A percentile compares a stretch with the other conserved stretches of the same genome.
Evolutionary conservation across 768 basidiomycete species (phyloP).

Genomic region (Sporobolomyces pararoseus): DNA sequence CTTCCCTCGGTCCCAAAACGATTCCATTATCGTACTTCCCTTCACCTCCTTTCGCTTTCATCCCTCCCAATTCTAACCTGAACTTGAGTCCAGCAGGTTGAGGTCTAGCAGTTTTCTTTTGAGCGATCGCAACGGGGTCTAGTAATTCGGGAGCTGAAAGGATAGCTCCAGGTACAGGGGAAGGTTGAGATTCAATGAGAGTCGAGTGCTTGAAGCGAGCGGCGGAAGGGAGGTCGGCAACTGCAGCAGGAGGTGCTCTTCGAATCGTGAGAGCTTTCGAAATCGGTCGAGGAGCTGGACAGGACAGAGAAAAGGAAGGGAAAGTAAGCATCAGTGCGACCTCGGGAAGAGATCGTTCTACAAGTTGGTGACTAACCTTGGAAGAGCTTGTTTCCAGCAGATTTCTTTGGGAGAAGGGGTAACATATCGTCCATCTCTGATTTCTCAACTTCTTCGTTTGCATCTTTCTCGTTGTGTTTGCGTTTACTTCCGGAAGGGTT

Average conservation of each 20-base stretch:
- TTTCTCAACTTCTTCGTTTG: not conserved
- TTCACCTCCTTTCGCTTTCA: slow-evolving; percentile 17
- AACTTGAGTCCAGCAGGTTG: slow-evolving; percentile 35
- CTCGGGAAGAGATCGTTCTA: not conserved
- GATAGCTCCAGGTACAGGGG: slow-evolving; percentile 41
- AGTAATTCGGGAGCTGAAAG: slow-evolving; percentile 36
- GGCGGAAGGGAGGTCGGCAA: slow-evolving; percentile 23
- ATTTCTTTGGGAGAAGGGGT: slow-evolving; percentile 33
- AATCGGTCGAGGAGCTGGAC: slow-evolving; percentile 36
- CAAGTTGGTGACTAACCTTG: slow-evolving; percentile 14
- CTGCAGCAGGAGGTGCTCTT: slow-evolving; percentile 19
- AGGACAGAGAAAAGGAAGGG: too few relatives aligned
- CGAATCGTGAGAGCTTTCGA: slow-evolving; percentile 30
- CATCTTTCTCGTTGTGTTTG: not conserved
- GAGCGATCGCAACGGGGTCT: not conserved
- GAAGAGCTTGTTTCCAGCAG: slow-evolving; percentile 32
- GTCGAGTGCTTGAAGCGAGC: slow-evolving; percentile 31
- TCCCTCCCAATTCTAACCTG: slow-evolving; percentile 21
- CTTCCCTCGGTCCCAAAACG: not conserved
- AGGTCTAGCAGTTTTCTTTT: slow-evolving; percentile 9
- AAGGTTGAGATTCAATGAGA: slow-evolving; percentile 40
- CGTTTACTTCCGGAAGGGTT: slow-evolving; percentile 9
- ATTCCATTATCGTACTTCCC: slow-evolving; percentile 17
- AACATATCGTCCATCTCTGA: slow-evolving; percentile 27
- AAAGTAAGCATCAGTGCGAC: not conserved